phyloP scores from a whole-genome alignment of 1,284 basidiomycete species.

The Pholiota adiposa region DNA sequence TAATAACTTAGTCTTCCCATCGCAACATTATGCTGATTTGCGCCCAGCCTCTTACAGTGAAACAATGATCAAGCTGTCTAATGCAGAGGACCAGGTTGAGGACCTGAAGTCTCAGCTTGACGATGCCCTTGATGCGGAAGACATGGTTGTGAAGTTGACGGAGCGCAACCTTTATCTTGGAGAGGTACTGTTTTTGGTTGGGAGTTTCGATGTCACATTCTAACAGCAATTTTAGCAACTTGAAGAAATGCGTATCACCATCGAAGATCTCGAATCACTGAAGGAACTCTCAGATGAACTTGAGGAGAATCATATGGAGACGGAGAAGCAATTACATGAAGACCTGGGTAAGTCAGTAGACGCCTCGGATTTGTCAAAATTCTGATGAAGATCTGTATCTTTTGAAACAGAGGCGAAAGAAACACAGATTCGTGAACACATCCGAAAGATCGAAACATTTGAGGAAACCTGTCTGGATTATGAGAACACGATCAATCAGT shows the following conservation, averaged over 20 bases:
- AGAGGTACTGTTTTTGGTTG: slow-evolving; percentile 71
- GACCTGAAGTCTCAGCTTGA: slow-evolving; percentile 96
- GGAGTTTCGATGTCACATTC: too few species aligned
- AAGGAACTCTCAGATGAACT: slow-evolving; percentile 97
- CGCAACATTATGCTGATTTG: background rate
- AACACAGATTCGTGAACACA: slow-evolving; percentile 68
- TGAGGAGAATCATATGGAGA: slow-evolving; percentile 95
- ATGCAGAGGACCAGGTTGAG: slow-evolving; percentile 90
- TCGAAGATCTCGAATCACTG: slow-evolving; percentile 95
- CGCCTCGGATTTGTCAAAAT: too few species aligned
- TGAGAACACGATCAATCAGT: slow-evolving; percentile 87
- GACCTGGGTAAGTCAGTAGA: slow-evolving; percentile 80
- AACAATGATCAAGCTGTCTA: slow-evolving; percentile 77
- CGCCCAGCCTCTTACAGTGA: slow-evolving; percentile 79
- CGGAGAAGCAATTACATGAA: slow-evolving; percentile 90
- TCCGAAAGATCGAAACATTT: slow-evolving; percentile 64
- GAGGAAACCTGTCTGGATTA: slow-evolving; percentile 85
- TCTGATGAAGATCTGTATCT: too few species aligned
- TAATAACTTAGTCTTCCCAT: background rate
- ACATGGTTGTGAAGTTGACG: slow-evolving; percentile 94
- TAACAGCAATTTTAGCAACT: slow-evolving; percentile 92
- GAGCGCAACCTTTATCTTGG: slow-evolving; percentile 92
- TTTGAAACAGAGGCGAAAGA: slow-evolving; percentile 68
- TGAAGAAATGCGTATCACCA: slow-evolving; percentile 93
- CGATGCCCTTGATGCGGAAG: slow-evolving; percentile 93